Conservation (phyloP, 2,329 filamentous ascomycete species). For the Blastomyces gilchristii region DNA sequence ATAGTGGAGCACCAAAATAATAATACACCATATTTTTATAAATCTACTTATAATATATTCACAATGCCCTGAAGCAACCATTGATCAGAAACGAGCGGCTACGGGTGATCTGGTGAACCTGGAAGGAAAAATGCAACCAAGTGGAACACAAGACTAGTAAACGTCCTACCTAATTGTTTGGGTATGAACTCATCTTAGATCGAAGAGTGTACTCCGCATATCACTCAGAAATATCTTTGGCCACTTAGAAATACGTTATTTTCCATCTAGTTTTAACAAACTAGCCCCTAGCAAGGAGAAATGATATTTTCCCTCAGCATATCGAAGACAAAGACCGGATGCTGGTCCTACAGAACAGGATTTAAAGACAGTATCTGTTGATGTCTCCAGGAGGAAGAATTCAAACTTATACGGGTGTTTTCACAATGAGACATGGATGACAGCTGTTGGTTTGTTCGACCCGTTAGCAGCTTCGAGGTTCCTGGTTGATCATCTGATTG, state of each 20-base stretch:
- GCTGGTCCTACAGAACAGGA: constrained; percentile 56
- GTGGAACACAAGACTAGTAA: constrained; percentile 34
- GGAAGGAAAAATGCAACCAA: constrained; percentile 36
- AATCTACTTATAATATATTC: neutral
- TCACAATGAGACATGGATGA: constrained; percentile 70
- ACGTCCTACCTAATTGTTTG: constrained; percentile 23
- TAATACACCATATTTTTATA: neutral
- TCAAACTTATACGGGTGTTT: constrained; percentile 61
- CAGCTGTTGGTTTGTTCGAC: constrained; percentile 76
- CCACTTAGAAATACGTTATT: constrained; percentile 38
- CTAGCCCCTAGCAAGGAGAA: constrained; percentile 40
- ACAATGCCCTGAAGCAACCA: neutral
- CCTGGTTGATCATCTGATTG: neutral
- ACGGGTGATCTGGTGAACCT: constrained; percentile 34
- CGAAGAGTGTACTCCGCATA: constrained; percentile 5
- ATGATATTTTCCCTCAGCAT: constrained; percentile 45
- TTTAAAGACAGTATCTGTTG: neutral
- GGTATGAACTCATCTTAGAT: neutral
- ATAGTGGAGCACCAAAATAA: neutral
- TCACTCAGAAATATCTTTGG: constrained; percentile 43
- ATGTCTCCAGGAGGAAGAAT: constrained; percentile 40
- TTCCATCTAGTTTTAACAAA: constrained; percentile 38
- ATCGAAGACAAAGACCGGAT: constrained; percentile 53
- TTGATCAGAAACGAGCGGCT: constrained; percentile 17
- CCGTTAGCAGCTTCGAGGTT: constrained; percentile 11